These are phyloP conservation scores for Paecilomyces dactylethromorphus DNA, from an alignment of 2,329 filamentous ascomycete species.

Conservation along the genomic window DNA sequence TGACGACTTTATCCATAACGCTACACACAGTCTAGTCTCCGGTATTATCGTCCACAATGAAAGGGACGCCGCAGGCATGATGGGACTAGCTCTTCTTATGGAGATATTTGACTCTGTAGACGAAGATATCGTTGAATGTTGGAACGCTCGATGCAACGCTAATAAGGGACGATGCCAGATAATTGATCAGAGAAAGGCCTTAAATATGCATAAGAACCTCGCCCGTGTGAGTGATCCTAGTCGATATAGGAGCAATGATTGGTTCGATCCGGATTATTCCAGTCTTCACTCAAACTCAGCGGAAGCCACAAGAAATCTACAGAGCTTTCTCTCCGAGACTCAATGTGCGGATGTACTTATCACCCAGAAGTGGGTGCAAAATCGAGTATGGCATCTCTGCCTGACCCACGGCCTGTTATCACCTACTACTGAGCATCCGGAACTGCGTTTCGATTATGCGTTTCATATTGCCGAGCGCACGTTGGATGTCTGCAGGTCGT, in stretches of 20 bases:
- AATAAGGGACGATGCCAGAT: conserved; percentile 58
- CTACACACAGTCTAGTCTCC: conserved; percentile 29
- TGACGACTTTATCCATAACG: conserved; percentile 32
- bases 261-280: conserved; percentile 28
- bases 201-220: conserved; percentile 29
- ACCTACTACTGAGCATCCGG: conserved; percentile 26
- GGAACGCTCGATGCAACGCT: conserved; percentile 50
- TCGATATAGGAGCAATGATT: conserved; percentile 31
- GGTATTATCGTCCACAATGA: conserved; percentile 39
- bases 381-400: conserved; percentile 37
- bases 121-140: conserved; percentile 38
- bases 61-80: conserved; percentile 37
- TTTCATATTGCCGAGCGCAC: conserved; percentile 27
- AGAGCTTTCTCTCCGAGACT: conserved; percentile 25
- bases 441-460: conserved; percentile 32
- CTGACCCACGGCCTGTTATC: conserved; percentile 32
- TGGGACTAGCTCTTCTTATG: conserved; percentile 37
- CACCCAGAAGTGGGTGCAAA: conserved; percentile 39
- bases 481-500: conserved; percentile 25
- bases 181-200: conserved; percentile 58
- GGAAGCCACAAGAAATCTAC: conserved; percentile 8
- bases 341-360: conserved; percentile 38
- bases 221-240: conserved; percentile 24
- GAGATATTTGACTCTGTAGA: conserved; percentile 39
- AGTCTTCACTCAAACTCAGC: conserved; percentile 8